phyloP scores from a whole-genome alignment of 768 basidiomycete genomes.

The Tulasnella sp. region DNA sequence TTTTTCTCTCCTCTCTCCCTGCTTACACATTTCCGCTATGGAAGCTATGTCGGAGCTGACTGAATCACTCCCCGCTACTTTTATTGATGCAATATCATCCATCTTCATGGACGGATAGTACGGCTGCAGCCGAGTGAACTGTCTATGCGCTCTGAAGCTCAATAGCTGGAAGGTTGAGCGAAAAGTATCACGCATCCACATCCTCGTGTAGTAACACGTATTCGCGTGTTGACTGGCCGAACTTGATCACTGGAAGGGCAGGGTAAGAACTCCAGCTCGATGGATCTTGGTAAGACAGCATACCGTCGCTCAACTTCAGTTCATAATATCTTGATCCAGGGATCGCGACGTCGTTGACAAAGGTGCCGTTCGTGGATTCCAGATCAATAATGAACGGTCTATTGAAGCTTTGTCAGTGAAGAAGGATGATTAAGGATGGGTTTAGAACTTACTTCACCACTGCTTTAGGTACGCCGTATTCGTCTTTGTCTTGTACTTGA shows the following conservation, averaged over 20 bases:
- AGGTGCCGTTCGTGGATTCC: constrained; percentile 94
- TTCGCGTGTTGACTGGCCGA: constrained; percentile 67
- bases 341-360: constrained; percentile 76
- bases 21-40: too few species aligned
- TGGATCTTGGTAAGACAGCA: constrained; percentile 22
- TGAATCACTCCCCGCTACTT: too few species aligned
- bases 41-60: too few species aligned
- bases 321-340: constrained; percentile 83
- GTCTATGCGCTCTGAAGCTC: too few species aligned
- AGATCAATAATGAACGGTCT: constrained; percentile 97
- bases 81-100: too few species aligned
- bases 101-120: too few species aligned
- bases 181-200: constrained; percentile 23
- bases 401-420: constrained; percentile 5
- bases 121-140: too few species aligned
- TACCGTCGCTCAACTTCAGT: constrained; percentile 65
- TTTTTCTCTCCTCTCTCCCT: too few species aligned
- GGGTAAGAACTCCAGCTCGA: constrained; percentile 14
- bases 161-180: too few species aligned
- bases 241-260: constrained; percentile 56
- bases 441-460: constrained; percentile 58
- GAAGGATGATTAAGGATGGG: constrained; percentile 1
- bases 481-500: constrained; percentile 73
- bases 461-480: constrained; percentile 68
- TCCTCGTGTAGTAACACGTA: constrained; percentile 81